These are phyloP conservation scores for Dryadomyces quercivorus DNA, from an alignment of 2,329 filamentous ascomycete species.

Conservation along the genomic window DNA sequence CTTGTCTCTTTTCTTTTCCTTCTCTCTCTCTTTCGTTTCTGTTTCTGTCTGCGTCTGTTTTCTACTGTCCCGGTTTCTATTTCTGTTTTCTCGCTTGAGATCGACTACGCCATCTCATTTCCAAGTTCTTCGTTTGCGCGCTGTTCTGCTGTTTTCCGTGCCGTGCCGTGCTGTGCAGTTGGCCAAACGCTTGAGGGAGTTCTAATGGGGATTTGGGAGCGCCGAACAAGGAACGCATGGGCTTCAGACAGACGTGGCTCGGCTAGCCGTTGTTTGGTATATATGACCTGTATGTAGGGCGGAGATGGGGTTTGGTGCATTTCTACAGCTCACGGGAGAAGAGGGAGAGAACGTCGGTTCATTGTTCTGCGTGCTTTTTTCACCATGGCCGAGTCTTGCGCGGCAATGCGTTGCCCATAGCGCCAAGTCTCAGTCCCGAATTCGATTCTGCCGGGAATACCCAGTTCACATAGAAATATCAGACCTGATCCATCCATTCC, in stretches of 20 bases:
- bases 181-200: not conserved
- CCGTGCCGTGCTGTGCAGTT: not conserved
- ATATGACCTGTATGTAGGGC: not conserved
- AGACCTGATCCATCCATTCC: conserved; percentile 7
- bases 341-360: not conserved
- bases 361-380: not conserved
- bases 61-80: not conserved
- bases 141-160: not conserved
- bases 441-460: no score
- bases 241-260: not conserved
- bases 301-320: not conserved
- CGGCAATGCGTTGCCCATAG: no score
- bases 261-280: not conserved
- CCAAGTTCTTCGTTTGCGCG: not conserved
- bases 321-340: not conserved
- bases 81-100: not conserved
- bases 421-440: not conserved
- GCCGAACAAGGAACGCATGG: not conserved
- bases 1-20: not conserved
- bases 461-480: no score
- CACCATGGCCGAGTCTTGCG: not conserved
- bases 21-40: not conserved
- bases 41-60: not conserved
- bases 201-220: not conserved
- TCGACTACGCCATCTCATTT: not conserved